A percentile compares a stretch with the other conserved stretches of the same genome.
These are phyloP conservation scores for Pyrenochaeta sp. DNA, from an alignment of 2,329 filamentous ascomycete species.

Conservation along the genomic window DNA sequence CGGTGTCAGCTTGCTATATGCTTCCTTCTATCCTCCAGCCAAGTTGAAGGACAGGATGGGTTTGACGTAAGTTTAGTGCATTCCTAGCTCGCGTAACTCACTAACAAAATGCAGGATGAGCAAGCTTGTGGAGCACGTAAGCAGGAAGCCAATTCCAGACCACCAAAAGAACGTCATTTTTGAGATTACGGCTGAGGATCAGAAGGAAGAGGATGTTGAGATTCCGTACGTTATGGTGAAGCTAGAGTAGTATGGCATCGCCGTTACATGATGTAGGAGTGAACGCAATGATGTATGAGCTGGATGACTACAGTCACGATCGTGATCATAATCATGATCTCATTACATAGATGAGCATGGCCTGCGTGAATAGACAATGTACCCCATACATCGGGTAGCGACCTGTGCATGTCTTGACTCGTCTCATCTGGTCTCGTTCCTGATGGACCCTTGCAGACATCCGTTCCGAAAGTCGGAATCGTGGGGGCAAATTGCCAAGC, in stretches of 20 bases:
- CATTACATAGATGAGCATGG: slow-evolving; percentile 30
- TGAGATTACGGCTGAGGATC: slow-evolving; percentile 89
- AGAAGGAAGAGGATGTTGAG: slow-evolving; percentile 91
- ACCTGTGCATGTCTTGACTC: background rate
- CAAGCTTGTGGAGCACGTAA: slow-evolving; percentile 85
- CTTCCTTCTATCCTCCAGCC: slow-evolving; percentile 86
- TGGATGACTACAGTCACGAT: background rate
- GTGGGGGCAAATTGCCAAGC: slow-evolving; percentile 38
- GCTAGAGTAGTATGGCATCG: slow-evolving; percentile 64
- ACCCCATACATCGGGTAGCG: background rate
- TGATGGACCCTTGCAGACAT: slow-evolving; percentile 7
- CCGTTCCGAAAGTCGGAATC: slow-evolving; percentile 30
- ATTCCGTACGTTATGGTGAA: slow-evolving; percentile 96
- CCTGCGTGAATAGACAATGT: slow-evolving; percentile 23
- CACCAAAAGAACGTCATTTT: slow-evolving; percentile 97
- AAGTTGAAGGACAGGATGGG: slow-evolving; percentile 82
- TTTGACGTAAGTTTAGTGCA: slow-evolving; percentile 66
- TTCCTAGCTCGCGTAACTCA: background rate
- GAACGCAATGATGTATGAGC: background rate
- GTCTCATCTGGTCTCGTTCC: background rate
- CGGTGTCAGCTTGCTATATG: slow-evolving; percentile 94
- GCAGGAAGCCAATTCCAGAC: slow-evolving; percentile 87
- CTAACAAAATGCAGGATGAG: slow-evolving; percentile 72
- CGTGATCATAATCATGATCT: background rate
- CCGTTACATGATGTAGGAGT: background rate